Percentiles rank a stretch among this genome's conserved stretches.
phyloP scores from a whole-genome alignment of 257 asterid species.

The Dorcoceras hygrometricum region DNA sequence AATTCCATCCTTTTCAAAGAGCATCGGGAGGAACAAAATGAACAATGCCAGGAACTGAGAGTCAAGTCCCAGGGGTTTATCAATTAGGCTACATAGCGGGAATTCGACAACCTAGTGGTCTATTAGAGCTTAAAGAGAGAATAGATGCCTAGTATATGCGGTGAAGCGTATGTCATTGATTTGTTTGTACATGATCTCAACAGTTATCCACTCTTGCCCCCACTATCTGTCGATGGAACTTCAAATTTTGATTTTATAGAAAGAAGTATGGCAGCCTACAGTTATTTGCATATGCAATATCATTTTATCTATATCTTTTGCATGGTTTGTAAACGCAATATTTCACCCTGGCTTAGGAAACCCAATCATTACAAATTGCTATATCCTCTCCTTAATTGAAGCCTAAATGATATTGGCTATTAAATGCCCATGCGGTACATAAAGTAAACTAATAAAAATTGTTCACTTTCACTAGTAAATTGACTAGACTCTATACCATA shows the following conservation, averaged over 20 bases:
- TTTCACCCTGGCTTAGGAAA: not conserved
- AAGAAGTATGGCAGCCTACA: not conserved
- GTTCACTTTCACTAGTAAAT: not conserved
- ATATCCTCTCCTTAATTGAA: not conserved
- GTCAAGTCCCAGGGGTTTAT: too few relatives aligned
- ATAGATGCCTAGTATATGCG: too few relatives aligned
- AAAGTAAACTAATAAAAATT: too few relatives aligned
- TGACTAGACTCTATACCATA: not conserved
- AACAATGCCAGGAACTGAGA: too few relatives aligned
- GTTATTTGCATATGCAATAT: not conserved
- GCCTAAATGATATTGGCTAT: not conserved
- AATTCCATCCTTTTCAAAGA: constrained; percentile 3
- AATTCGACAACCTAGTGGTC: too few relatives aligned
- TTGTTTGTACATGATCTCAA: constrained; percentile 7
- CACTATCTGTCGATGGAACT: constrained; percentile 8
- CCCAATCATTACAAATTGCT: too few relatives aligned
- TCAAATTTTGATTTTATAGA: not conserved
- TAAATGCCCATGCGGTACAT: not conserved
- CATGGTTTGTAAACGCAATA: not conserved
- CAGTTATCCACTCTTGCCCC: constrained; percentile 15
- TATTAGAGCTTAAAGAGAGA: too few relatives aligned
- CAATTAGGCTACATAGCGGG: too few relatives aligned
- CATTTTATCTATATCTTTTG: not conserved
- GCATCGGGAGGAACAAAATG: too few relatives aligned
- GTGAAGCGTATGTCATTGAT: too few relatives aligned